A percentile compares a stretch with the other conserved stretches of the same genome.
phyloP scores from a whole-genome alignment of 345 rosid genomes.

The Heritiera littoralis region DNA sequence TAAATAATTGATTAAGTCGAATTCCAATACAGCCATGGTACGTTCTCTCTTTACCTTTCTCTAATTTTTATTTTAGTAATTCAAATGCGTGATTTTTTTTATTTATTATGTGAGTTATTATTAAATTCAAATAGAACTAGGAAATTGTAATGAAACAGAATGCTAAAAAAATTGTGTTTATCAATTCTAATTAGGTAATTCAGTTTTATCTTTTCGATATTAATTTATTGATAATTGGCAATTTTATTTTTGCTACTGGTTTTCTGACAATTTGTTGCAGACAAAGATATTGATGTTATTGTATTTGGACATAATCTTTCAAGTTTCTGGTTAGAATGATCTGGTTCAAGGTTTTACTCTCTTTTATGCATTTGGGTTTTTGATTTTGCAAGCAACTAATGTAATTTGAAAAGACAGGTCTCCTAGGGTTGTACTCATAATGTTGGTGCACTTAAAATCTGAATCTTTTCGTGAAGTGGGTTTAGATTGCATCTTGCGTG shows the following conservation, averaged over 20 bases:
- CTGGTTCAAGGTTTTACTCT: no score
- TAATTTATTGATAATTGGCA: no score
- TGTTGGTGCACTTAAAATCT: neutral
- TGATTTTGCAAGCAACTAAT: no score
- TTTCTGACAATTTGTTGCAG: neutral
- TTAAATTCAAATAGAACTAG: neutral
- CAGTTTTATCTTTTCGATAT: neutral
- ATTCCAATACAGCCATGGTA: conserved; percentile 1
- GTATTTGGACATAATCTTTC: neutral
- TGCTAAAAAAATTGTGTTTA: neutral
- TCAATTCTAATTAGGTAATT: neutral
- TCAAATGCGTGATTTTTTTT: neutral
- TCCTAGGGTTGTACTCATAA: no score
- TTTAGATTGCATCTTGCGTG: neutral
- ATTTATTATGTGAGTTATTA: neutral
- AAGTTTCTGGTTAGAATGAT: no score
- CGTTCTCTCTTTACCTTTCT: neutral
- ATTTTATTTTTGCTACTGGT: no score
- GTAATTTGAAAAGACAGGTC: no score
- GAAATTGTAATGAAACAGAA: neutral
- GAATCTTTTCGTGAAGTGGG: neutral
- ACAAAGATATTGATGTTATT: neutral
- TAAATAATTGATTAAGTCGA: neutral
- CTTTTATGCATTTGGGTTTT: no score
- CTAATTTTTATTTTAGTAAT: neutral